A percentile compares a stretch with the other conserved stretches of the same genome.
Conservation (phyloP, 2,329 filamentous ascomycete species). For the Phyllosticta paracitricarpa region DNA sequence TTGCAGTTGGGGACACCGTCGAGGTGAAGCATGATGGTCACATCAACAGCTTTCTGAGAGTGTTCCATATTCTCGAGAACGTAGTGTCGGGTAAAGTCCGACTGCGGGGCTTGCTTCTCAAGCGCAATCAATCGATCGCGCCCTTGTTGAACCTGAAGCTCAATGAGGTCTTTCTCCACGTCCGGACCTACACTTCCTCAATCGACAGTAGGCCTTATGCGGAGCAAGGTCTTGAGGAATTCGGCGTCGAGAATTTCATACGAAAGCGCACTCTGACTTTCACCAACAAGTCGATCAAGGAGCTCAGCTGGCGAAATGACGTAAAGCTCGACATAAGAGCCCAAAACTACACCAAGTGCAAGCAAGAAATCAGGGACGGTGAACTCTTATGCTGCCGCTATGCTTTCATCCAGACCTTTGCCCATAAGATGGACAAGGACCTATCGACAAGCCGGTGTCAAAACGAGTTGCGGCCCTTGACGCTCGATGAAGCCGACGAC, state of each 20-base stretch:
- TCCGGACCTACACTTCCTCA: neutral
- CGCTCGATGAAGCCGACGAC: neutral
- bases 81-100: neutral
- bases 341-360: neutral
- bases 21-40: neutral
- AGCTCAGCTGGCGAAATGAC: neutral
- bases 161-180: neutral
- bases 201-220: neutral
- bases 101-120: neutral
- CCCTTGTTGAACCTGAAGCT: neutral
- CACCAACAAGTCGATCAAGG: neutral
- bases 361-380: neutral
- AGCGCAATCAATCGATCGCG: neutral
- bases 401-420: neutral
- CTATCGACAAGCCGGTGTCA: neutral
- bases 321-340: neutral
- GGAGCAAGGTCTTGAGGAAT: neutral
- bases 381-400: neutral
- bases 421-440: neutral
- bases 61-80: neutral
- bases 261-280: neutral
- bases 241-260: neutral
- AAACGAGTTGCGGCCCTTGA: neutral
- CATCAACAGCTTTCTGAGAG: neutral
- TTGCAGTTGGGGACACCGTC: neutral